A percentile compares a stretch with the other conserved stretches of the same genome.
Conservation (phyloP, 2,329 filamentous ascomycete genomes). For the Verticillium tricorpus region DNA sequence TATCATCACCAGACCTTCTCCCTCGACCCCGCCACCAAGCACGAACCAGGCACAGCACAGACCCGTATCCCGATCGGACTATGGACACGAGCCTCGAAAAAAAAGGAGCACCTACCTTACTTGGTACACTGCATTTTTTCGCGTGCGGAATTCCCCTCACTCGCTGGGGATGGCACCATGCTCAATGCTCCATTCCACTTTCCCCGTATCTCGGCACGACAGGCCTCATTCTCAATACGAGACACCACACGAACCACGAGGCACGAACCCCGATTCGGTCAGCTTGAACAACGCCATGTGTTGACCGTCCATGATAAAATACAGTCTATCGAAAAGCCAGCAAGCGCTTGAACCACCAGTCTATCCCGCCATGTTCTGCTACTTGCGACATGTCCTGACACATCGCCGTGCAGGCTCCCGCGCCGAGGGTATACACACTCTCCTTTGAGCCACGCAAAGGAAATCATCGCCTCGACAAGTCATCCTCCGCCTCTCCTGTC, state of each 20-base stretch:
- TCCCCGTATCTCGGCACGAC: background rate
- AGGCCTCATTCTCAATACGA: background rate
- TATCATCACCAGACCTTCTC: background rate
- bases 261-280: background rate
- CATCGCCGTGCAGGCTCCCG: background rate
- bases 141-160: background rate
- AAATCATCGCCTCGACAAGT: background rate
- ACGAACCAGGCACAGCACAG: background rate
- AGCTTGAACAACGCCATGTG: no score
- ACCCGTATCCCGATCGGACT: background rate
- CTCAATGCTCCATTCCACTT: background rate
- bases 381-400: background rate
- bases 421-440: background rate
- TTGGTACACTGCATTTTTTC: background rate
- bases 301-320: background rate
- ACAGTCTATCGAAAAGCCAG: background rate
- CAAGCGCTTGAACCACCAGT: background rate
- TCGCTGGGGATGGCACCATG: background rate
- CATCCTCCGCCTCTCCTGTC: background rate
- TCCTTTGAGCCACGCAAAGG: background rate
- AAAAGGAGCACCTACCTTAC: background rate
- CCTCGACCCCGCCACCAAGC: background rate
- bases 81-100: background rate
- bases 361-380: background rate
- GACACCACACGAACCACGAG: background rate